Base-by-base conservation (phyloP, 352 stramenopile species). In the Globisporangium cystogenes region DNA sequence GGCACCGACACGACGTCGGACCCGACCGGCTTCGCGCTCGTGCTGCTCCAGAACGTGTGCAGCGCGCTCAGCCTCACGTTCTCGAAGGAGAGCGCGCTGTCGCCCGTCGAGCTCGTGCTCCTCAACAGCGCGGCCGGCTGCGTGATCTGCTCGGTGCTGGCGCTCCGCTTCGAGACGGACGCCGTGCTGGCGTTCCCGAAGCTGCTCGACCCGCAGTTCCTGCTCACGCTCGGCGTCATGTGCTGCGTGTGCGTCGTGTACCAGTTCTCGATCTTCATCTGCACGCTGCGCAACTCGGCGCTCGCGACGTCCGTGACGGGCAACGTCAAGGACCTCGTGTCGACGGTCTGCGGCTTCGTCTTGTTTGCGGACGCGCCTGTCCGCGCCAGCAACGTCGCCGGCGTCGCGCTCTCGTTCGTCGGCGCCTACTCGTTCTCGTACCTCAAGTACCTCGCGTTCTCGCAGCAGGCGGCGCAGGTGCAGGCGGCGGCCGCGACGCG, bases 401-500 rank as follows among this genome's bases (percentile, higher is more conserved):
- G 79, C 18, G 74, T 90, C 33, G 60, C 43, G 41, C 46, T 90
- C n/a, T 90, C 79, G 35, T 78, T 90, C 43, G 21, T 90, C 18
- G 79, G 79, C 11, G 70, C 79, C 20, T 90, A 90, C 59, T 72
- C 65, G 49, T 87, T 90, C 57, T 90, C 79, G 42, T 90, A 86
- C 51, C 63, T 84, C 53, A 80, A 84, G 59, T 87, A 79, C 55
- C 57, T 70, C 20, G 69, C 73, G 11, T 59, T 87, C 27, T 60
- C 57, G 33, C 51, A 60, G 44, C 44, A 49, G 31, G 44, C 44
- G 7, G 45, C 37, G 16, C 14, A 43, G 15, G 51, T 33, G 16
- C 41, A 37, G 16, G 33, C 48, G 0, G 29, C 29, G 29, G 29
- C 1, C 10, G 29, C 29, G 29, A 35, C 29, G 29, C 29, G 29